These are phyloP conservation scores for Pyronema omphalodes DNA, from an alignment of 495 filamentous ascomycete species.

Conservation along the genomic window DNA sequence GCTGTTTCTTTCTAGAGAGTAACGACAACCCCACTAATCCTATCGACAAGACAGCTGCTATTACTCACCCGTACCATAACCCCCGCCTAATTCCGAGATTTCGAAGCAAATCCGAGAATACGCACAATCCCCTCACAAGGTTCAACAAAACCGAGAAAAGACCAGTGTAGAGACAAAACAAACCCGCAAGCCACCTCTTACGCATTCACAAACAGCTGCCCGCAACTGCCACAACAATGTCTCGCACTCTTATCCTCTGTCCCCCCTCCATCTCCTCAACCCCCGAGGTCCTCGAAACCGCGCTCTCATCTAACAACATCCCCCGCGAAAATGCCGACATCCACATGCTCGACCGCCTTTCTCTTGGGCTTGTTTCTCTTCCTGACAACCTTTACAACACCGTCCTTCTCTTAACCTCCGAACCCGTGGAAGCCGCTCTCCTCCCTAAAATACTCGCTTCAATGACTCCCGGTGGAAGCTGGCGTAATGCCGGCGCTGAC, in stretches of 20 bases:
- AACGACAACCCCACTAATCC: too few relatives aligned
- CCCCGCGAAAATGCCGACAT: conserved; percentile 63
- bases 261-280: conserved; percentile 57
- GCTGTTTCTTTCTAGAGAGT: background rate
- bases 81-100: too few relatives aligned
- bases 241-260: conserved; percentile 49
- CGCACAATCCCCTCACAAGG: too few relatives aligned
- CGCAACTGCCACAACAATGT: conserved; percentile 24
- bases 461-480: conserved; percentile 50
- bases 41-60: too few relatives aligned
- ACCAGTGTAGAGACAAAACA: background rate
- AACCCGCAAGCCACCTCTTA: conserved; percentile 26
- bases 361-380: conserved; percentile 61
- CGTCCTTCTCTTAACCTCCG: conserved; percentile 55
- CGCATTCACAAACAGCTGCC: conserved; percentile 28
- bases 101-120: too few relatives aligned
- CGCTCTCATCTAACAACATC: conserved; percentile 36
- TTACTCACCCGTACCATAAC: too few relatives aligned
- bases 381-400: conserved; percentile 63
- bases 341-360: conserved; percentile 94
- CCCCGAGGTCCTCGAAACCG: conserved; percentile 38
- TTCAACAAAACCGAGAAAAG: too few relatives aligned
- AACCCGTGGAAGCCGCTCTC: conserved; percentile 36
- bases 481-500: conserved; percentile 33
- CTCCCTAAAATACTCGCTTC: conserved; percentile 47